Evolutionary conservation across 176 grass and related monocot genomes (phyloP), one percentile per base, ranked within the genome.

Genomic region (Stipa capillata): DNA sequence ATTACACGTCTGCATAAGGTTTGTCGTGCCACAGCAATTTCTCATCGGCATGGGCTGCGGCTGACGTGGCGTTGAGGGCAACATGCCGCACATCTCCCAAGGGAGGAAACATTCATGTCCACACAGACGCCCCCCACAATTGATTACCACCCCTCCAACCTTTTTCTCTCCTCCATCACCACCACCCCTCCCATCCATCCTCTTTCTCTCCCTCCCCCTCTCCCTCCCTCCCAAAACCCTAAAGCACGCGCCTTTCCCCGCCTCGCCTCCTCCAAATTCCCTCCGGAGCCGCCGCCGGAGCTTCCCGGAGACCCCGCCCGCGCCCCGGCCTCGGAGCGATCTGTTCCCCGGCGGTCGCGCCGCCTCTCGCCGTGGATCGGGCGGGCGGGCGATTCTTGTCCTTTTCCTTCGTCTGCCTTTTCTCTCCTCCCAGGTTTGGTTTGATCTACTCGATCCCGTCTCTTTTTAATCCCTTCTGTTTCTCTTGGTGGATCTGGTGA

Each of bases 221-320:
- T 67, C 43, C 31, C 21, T 36, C 27, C 13, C 27, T 31, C 69
- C 42, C 20, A 69, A 84, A 90, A 87, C 88, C 84, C 88, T 90
- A 90, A 76, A 84, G 60, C 50, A 31, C 21, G 24, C 28, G 14
- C 51, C 72, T 85, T 83, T 78, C 77, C 78, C 71, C 59, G 28
- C 76, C 39, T 35, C 49, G 59, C 29, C 58, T 34, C 23, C 58
- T 78, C 44, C 61, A 87, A 86, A 86, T 83, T 79, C 82, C 66
- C 29, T n/a, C 40, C 40, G 3, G 25, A 58, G 42, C 72, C 24
- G 7, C 18, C 47, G 32, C 70, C 53, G 50, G 14, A 5, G 76
- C 32, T 6, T 14, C 12, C 31, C 2, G 3, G 11, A 42, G 53
- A 18, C 34, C 35, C 85, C 52, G n/a, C 72, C 41, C 63, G 0